A percentile compares a stretch with the other conserved stretches of the same genome.
These are phyloP conservation scores for Beauveria medogensis DNA, from an alignment of 2,329 filamentous ascomycete species.

Conservation along the genomic window DNA sequence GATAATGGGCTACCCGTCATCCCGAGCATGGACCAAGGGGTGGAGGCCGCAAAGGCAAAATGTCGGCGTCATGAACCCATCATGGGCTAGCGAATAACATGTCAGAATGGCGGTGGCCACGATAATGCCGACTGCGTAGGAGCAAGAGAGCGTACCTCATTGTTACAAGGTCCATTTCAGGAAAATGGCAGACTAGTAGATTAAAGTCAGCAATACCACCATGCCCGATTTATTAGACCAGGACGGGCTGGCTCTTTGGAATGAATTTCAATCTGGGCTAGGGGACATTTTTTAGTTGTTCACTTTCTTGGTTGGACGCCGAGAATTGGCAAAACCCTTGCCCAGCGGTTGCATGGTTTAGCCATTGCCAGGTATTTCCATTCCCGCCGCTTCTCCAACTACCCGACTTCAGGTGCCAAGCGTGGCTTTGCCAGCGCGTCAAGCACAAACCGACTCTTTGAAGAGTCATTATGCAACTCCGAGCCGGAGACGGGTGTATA, in stretches of 20 bases:
- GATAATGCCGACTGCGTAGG: too few species aligned
- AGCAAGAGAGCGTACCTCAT: not conserved
- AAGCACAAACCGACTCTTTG: not conserved
- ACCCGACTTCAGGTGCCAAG: not conserved
- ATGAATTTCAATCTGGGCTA: not conserved
- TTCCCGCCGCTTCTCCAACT: too few species aligned
- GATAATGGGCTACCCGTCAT: not conserved
- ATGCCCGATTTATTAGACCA: not conserved
- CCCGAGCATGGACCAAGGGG: not conserved
- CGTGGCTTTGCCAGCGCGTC: not conserved
- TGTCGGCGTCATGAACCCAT: constrained; percentile 7
- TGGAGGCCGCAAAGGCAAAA: not conserved
- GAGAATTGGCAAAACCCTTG: not conserved
- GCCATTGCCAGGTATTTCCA: too few species aligned
- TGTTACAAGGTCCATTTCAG: not conserved
- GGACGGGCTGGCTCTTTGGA: not conserved
- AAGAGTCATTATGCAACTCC: not conserved
- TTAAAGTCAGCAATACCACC: not conserved
- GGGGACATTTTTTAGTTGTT: not conserved
- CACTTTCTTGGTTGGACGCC: too few species aligned
- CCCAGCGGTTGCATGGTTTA: not conserved
- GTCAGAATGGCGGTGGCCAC: too few species aligned
- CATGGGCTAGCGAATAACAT: not conserved
- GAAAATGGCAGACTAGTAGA: not conserved
- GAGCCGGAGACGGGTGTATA: not conserved